These are phyloP conservation scores for Gnaphalium uliginosum DNA, from an alignment of 129 eudicot species.

Conservation along the genomic window DNA sequence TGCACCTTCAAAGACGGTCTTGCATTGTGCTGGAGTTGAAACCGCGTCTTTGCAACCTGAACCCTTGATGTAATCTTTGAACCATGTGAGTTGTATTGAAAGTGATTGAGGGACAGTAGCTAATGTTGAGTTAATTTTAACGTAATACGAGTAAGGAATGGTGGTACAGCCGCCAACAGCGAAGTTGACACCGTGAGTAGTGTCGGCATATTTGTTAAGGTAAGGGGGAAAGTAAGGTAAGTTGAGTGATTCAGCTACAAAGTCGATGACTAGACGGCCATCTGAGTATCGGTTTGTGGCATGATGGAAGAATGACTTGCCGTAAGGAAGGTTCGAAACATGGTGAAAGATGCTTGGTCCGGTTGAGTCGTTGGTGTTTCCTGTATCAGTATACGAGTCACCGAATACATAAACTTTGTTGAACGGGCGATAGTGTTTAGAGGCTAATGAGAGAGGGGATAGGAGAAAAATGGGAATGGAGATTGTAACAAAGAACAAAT, in stretches of 20 bases:
- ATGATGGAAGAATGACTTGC: background rate
- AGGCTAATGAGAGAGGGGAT: too few species aligned
- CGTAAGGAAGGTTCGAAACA: constrained; percentile 1
- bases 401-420: constrained; percentile 2
- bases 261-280: constrained; percentile 5
- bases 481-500: too few species aligned
- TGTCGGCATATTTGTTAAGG: background rate
- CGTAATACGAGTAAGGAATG: background rate
- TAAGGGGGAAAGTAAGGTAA: constrained; percentile 9
- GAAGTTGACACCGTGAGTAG: constrained; percentile 7
- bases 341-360: background rate
- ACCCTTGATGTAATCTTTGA: constrained; percentile 6
- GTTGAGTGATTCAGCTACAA: background rate
- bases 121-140: background rate
- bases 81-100: background rate
- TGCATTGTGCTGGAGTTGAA: constrained; percentile 26
- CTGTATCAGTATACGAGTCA: background rate
- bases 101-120: background rate
- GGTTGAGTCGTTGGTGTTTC: background rate
- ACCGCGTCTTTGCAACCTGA: constrained; percentile 7
- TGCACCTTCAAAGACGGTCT: constrained; percentile 24
- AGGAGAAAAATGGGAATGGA: too few species aligned
- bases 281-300: constrained; percentile 10
- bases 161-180: background rate
- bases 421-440: background rate